Evolutionary conservation across 192 early-diverging fungal species (phyloP).

Genomic region (Backusella tuberculispora): DNA sequence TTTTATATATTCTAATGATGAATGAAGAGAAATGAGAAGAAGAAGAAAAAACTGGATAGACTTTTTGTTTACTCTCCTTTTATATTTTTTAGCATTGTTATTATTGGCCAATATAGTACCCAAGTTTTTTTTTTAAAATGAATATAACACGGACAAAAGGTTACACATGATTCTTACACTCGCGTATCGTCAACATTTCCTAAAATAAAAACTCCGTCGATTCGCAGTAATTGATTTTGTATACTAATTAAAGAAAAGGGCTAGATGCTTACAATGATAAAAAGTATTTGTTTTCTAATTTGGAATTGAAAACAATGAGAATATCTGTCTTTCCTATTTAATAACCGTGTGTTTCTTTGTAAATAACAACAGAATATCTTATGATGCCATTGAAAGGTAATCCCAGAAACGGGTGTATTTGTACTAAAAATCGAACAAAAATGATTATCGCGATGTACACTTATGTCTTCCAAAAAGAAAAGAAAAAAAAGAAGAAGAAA

Average conservation of each 20-base stretch:
- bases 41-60: background rate
- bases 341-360: background rate
- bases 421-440: background rate
- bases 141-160: background rate
- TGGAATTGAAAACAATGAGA: background rate
- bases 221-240: background rate
- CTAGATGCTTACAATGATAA: background rate
- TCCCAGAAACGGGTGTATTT: background rate
- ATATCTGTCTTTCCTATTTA: background rate
- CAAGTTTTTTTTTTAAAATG: background rate
- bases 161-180: background rate
- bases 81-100: constrained; percentile 4
- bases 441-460: constrained; percentile 1
- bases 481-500: no score
- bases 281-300: background rate
- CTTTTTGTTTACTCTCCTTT: background rate
- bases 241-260: background rate
- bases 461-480: no score
- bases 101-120: background rate
- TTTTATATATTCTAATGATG: background rate
- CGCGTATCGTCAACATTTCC: background rate
- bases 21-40: background rate
- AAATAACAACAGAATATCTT: background rate
- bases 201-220: constrained; percentile 3
- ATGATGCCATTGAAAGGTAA: background rate